A percentile compares a stretch with the other conserved stretches of the same genome.
Evolutionary conservation across 176 grass and related monocot genomes (phyloP).

Genomic region (Carex pumila): DNA sequence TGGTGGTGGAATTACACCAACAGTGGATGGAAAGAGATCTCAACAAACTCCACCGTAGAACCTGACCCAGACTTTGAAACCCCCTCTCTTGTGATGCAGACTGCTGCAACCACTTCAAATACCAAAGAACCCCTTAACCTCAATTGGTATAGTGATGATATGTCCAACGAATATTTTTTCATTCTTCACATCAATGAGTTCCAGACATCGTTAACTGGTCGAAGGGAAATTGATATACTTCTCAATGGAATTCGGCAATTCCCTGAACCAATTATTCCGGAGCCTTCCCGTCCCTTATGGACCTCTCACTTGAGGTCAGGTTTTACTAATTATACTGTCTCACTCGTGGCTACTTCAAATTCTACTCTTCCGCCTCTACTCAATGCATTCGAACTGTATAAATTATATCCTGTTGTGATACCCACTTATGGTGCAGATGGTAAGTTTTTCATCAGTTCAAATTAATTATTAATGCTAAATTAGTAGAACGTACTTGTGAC

Average conservation of each 20-base stretch:
- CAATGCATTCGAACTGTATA: conserved; percentile 31
- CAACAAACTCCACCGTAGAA: not conserved
- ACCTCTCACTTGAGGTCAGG: not conserved
- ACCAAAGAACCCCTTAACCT: too few relatives aligned
- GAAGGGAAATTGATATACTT: too few relatives aligned
- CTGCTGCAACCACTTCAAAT: not conserved
- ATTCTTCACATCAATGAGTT: not conserved
- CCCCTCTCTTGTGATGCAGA: not conserved
- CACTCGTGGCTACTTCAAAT: conserved; percentile 3
- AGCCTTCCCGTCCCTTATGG: not conserved
- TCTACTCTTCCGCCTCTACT: conserved; percentile 19
- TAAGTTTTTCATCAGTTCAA: not conserved
- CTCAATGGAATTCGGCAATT: not conserved
- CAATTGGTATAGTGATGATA: too few relatives aligned
- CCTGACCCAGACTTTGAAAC: not conserved
- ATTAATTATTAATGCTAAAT: too few relatives aligned
- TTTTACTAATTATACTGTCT: not conserved
- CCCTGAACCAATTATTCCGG: not conserved
- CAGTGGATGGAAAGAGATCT: not conserved
- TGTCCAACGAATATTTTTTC: not conserved
- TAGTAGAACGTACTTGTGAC: too few relatives aligned
- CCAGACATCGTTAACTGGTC: too few relatives aligned
- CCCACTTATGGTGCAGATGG: not conserved
- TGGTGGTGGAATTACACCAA: not conserved
- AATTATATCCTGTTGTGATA: too few relatives aligned